phyloP scores from a whole-genome alignment of 257 asterid species.

The Gentiana straminea region DNA sequence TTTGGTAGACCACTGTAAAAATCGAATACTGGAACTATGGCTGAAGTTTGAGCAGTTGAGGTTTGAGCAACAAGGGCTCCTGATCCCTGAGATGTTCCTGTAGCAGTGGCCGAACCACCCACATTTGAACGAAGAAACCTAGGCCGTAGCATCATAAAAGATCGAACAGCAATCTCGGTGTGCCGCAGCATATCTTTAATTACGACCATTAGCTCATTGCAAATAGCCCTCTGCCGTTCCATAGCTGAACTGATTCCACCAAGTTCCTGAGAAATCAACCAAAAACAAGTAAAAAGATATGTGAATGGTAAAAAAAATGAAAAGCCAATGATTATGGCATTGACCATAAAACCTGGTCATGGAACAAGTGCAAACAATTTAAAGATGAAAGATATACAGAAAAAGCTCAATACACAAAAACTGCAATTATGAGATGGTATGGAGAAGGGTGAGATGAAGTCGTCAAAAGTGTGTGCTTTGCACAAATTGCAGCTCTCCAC shows the following conservation, averaged over 20 bases:
- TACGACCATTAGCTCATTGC: constrained; percentile 70
- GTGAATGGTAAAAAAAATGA: no score
- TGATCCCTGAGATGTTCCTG: constrained; percentile 53
- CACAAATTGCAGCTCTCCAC: no score
- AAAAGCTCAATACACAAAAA: no score
- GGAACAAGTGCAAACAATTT: no score
- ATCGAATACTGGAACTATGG: constrained; percentile 54
- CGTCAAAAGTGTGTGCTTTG: no score
- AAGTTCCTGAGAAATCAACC: constrained; percentile 49
- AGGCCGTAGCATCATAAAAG: constrained; percentile 83
- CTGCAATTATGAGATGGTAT: no score
- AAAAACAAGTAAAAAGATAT: not conserved
- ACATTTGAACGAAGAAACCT: constrained; percentile 69
- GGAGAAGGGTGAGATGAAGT: no score
- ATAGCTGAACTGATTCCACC: constrained; percentile 69
- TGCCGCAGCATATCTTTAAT: constrained; percentile 82
- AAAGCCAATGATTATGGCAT: no score
- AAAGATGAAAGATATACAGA: no score
- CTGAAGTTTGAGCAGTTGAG: constrained; percentile 45
- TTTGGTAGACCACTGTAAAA: constrained; percentile 86
- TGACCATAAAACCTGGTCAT: no score
- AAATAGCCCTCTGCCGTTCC: constrained; percentile 80
- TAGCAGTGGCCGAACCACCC: constrained; percentile 31
- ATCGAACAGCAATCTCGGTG: constrained; percentile 86
- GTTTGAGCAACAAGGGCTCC: constrained; percentile 48